Evolutionary conservation across 2,329 filamentous ascomycete species (phyloP).

Genomic region (Helicocarpus griseus): DNA sequence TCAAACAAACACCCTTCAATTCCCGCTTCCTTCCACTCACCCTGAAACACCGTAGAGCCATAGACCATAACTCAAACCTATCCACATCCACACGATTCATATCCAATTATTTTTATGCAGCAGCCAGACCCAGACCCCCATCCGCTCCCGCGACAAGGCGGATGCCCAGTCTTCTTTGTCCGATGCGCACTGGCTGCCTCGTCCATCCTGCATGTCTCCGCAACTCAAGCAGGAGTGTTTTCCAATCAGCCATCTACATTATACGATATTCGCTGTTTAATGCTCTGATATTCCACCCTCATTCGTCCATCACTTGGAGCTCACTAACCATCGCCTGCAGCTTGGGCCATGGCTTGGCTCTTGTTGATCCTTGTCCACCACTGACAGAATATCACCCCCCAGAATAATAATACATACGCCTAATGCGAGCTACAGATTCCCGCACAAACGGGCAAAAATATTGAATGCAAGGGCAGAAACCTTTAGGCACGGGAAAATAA

Average conservation of each 20-base stretch:
- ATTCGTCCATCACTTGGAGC: not conserved
- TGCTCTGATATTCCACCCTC: no score
- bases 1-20: not conserved
- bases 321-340: not conserved
- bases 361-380: no score
- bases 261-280: not conserved
- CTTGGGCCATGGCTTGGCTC: no score
- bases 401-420: not conserved
- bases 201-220: not conserved
- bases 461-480: not conserved
- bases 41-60: no score
- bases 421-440: no score
- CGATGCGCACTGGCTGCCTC: conserved; percentile 3
- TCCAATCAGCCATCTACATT: not conserved
- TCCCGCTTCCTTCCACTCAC: no score
- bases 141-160: not conserved
- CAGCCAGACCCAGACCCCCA: not conserved
- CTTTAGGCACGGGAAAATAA: not conserved
- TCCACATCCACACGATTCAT: no score
- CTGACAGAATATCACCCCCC: no score
- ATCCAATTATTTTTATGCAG: no score
- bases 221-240: not conserved
- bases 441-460: not conserved
- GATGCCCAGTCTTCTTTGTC: not conserved
- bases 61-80: no score